Conservation (phyloP, 441 rosid species). For the Erodium moschatum region DNA sequence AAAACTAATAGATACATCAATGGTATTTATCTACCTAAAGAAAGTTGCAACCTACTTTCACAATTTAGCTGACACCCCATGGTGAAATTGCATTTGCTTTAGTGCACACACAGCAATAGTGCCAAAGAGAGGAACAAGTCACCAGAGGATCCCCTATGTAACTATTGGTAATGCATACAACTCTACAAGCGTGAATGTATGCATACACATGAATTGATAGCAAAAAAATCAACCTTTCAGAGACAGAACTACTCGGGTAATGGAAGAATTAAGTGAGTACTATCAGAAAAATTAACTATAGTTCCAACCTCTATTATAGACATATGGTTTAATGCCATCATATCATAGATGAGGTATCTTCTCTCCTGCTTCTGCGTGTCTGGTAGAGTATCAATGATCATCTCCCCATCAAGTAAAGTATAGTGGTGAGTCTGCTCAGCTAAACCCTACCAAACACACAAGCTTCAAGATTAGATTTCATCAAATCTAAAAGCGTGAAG, state of each 20-base stretch:
- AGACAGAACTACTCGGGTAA: not conserved
- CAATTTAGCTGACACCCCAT: not conserved
- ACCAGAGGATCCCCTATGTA: not conserved
- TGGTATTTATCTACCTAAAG: not conserved
- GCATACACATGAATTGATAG: not conserved
- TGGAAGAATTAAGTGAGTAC: not conserved
- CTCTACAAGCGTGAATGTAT: not conserved
- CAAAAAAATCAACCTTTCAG: not conserved
- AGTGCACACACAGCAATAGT: not conserved
- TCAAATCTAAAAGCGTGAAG: constrained; percentile 10
- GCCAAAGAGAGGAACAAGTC: constrained; percentile 9
- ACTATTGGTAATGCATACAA: not conserved
- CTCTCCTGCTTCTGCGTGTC: constrained; percentile 90
- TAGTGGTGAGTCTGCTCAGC: constrained; percentile 76
- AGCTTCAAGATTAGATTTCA: constrained; percentile 17
- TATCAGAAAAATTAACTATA: constrained; percentile 6
- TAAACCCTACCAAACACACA: constrained; percentile 43
- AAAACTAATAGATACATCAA: not conserved
- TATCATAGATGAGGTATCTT: constrained; percentile 94
- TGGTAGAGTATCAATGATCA: constrained; percentile 87
- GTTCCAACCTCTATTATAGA: constrained; percentile 77
- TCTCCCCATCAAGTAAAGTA: constrained; percentile 96
- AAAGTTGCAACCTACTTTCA: constrained; percentile 1
- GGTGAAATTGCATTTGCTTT: not conserved
- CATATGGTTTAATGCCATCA: constrained; percentile 70